Evolutionary conservation across 495 filamentous ascomycete genomes (phyloP).

Genomic region (Delitschia confertaspora): DNA sequence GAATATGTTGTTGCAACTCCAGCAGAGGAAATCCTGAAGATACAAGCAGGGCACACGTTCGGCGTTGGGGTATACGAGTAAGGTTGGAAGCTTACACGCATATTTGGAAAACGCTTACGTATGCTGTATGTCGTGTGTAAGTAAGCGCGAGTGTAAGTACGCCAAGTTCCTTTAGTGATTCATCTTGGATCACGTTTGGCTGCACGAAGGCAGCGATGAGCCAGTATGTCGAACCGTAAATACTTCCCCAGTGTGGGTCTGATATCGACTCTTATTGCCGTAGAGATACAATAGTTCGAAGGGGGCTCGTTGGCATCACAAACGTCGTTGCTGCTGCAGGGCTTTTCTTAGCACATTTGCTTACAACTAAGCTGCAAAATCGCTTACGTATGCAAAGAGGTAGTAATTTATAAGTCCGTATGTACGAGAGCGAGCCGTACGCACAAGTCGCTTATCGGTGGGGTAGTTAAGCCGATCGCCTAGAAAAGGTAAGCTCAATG

Average conservation of each 20-base stretch:
- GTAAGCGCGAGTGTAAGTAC: too few relatives aligned
- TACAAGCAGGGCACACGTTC: background rate
- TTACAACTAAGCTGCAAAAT: background rate
- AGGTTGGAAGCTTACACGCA: too few relatives aligned
- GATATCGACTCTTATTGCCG: background rate
- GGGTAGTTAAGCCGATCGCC: conserved; percentile 6
- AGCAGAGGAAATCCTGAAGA: background rate
- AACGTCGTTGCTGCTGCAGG: background rate
- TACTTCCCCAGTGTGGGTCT: too few relatives aligned
- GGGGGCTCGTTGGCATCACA: background rate
- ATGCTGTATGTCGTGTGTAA: too few relatives aligned
- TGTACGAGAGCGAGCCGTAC: conserved; percentile 6
- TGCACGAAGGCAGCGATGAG: too few relatives aligned
- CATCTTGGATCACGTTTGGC: too few relatives aligned
- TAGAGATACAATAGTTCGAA: background rate
- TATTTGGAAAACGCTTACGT: too few relatives aligned
- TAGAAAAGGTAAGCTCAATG: conserved; percentile 8
- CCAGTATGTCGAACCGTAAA: too few relatives aligned
- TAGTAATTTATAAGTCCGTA: conserved; percentile 1
- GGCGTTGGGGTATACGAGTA: background rate
- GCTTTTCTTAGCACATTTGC: background rate
- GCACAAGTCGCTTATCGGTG: conserved; percentile 21
- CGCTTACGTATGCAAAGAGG: background rate
- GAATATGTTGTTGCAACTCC: background rate
- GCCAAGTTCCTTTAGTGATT: too few relatives aligned